Evolutionary conservation across 352 stramenopile genomes (phyloP).

Genomic region (Phytophthora sp.): DNA sequence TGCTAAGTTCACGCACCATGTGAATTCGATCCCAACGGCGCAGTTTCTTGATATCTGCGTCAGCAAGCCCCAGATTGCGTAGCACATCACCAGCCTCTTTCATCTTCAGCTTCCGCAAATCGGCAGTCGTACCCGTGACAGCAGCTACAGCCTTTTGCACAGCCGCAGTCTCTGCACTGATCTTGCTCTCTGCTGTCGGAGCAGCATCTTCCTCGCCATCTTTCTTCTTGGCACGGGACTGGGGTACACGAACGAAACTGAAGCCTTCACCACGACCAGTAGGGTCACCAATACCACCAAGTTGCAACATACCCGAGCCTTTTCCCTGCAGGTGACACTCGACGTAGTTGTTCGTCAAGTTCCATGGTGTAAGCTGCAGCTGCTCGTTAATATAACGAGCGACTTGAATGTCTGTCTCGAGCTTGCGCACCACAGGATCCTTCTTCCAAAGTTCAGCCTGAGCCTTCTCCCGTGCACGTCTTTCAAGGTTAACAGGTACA

Average conservation of each 20-base stretch:
- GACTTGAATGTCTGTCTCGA: constrained; percentile 84
- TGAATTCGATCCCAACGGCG: constrained; percentile 85
- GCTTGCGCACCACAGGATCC: constrained; percentile 69
- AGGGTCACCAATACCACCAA: constrained; percentile 83
- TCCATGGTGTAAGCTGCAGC: constrained; percentile 84
- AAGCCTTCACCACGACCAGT: constrained; percentile 86
- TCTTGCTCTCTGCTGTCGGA: constrained; percentile 45
- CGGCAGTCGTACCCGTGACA: constrained; percentile 82
- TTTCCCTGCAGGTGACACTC: constrained; percentile 88
- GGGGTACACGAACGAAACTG: constrained; percentile 81
- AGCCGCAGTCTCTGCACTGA: constrained; percentile 59
- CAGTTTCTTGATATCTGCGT: constrained; percentile 85
- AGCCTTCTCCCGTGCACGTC: constrained; percentile 60
- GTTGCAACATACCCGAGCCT: constrained; percentile 79
- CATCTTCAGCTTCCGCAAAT: constrained; percentile 89
- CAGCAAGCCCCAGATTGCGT: constrained; percentile 76
- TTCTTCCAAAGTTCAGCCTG: constrained; percentile 78
- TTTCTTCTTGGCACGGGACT: constrained; percentile 84
- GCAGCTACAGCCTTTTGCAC: constrained; percentile 82
- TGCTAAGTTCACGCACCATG: constrained; percentile 83
- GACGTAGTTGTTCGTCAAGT: constrained; percentile 87
- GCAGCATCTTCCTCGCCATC: constrained; percentile 70
- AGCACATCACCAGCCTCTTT: constrained; percentile 84
- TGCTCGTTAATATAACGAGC: constrained; percentile 84
- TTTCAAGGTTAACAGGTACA: constrained; percentile 58